Percentiles rank a stretch among this genome's conserved stretches.
Conservation (phyloP, 1,284 basidiomycete species). For the Tylopilus sp. region DNA sequence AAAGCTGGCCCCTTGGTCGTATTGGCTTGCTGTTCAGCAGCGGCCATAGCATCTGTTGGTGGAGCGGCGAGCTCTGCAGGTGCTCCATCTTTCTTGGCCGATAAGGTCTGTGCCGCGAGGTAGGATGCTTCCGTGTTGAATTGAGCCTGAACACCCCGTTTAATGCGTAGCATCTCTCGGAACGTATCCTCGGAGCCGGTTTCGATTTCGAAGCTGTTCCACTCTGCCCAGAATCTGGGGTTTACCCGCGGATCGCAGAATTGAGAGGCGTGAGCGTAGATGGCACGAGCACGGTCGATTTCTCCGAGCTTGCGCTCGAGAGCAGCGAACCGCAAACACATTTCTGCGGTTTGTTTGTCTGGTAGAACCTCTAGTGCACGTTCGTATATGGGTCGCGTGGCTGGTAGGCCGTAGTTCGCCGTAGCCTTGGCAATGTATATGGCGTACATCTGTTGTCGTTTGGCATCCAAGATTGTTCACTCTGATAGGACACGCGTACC, state of each 20-base stretch:
- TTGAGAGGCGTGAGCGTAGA: slow-evolving; percentile 96
- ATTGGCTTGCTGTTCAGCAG: slow-evolving; percentile 52
- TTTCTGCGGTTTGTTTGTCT: slow-evolving; percentile 91
- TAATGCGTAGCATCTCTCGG: slow-evolving; percentile 97
- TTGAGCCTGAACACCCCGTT: slow-evolving; percentile 94
- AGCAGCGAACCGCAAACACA: slow-evolving; percentile 93
- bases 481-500: slow-evolving; percentile 43
- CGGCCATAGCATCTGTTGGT: slow-evolving; percentile 66
- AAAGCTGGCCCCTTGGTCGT: slow-evolving; percentile 52
- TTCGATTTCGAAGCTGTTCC: slow-evolving; percentile 97
- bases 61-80: slow-evolving; percentile 53
- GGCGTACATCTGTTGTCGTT: slow-evolving; percentile 74
- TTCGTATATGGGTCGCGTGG: slow-evolving; percentile 96
- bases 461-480: neutral
- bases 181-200: slow-evolving; percentile 98
- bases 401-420: slow-evolving; percentile 91
- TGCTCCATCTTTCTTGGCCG: slow-evolving; percentile 54
- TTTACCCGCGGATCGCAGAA: slow-evolving; percentile 95
- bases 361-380: slow-evolving; percentile 91
- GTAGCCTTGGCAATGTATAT: slow-evolving; percentile 98
- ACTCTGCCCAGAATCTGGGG: slow-evolving; percentile 91
- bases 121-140: slow-evolving; percentile 96
- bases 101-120: slow-evolving; percentile 78
- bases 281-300: slow-evolving; percentile 93
- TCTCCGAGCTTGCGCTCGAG: slow-evolving; percentile 98